Percentiles rank a stretch among this genome's conserved stretches.
These are phyloP conservation scores for Globisporangium alternatum DNA, from an alignment of 352 stramenopile genomes.

Conservation along the genomic window DNA sequence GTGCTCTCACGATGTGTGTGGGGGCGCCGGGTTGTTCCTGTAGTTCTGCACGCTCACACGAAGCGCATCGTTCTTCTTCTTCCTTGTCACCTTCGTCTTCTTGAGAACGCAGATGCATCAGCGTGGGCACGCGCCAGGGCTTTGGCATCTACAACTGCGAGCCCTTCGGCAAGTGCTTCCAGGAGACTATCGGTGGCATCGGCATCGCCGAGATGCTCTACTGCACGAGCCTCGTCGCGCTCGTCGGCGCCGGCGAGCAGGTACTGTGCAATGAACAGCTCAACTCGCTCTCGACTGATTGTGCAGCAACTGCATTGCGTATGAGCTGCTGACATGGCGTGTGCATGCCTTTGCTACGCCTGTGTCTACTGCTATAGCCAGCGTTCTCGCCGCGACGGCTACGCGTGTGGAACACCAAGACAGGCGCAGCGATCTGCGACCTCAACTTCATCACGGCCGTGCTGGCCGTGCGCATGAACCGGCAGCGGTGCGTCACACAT, in stretches of 20 bases:
- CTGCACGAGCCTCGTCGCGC: constrained; percentile 89
- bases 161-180: constrained; percentile 88
- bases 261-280: constrained; percentile 23
- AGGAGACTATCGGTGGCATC: constrained; percentile 86
- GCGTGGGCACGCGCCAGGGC: constrained; percentile 82
- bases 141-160: constrained; percentile 92
- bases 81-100: not conserved
- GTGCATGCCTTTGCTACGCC: not conserved
- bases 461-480: constrained; percentile 90
- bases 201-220: constrained; percentile 93
- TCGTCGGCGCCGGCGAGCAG: constrained; percentile 89
- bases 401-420: constrained; percentile 92
- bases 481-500: constrained; percentile 55
- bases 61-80: not conserved
- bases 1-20: not conserved
- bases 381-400: constrained; percentile 89
- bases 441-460: constrained; percentile 91
- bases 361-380: constrained; percentile 33
- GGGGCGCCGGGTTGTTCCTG: not conserved
- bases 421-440: constrained; percentile 86
- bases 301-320: not conserved
- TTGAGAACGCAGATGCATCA: constrained; percentile 69
- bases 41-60: not conserved
- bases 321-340: not conserved
- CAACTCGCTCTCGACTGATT: not conserved